Evolutionary conservation across 208 protist genomes (phyloP).

Genomic region (Porcisia deanei): DNA sequence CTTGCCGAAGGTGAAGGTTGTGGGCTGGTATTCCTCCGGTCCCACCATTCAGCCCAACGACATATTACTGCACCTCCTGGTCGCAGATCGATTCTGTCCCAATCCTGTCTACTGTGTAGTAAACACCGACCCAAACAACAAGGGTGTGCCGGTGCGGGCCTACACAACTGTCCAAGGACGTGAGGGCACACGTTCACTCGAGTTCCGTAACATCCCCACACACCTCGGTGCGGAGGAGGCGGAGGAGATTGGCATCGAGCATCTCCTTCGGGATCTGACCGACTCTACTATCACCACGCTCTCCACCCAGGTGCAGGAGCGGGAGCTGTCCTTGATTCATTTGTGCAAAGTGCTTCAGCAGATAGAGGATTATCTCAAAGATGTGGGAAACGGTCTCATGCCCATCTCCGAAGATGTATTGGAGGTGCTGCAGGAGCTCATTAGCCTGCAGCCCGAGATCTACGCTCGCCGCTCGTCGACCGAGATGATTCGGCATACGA

Average conservation of each 20-base stretch:
- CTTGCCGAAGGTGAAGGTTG: slow-evolving; percentile 96
- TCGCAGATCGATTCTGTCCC: slow-evolving; percentile 91
- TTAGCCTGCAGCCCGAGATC: slow-evolving; percentile 87
- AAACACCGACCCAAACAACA: slow-evolving; percentile 88
- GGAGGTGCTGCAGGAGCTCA: slow-evolving; percentile 87
- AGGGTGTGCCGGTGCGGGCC: slow-evolving; percentile 87
- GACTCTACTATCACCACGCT: slow-evolving; percentile 96
- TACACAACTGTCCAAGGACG: slow-evolving; percentile 90
- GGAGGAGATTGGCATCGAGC: slow-evolving; percentile 99
- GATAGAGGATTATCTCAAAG: slow-evolving; percentile 92
- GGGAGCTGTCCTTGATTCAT: slow-evolving; percentile 93
- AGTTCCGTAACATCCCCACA: slow-evolving; percentile 92
- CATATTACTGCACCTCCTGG: slow-evolving; percentile 97
- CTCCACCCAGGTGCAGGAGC: slow-evolving; percentile 93
- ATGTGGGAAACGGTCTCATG: slow-evolving; percentile 73
- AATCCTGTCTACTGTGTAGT: slow-evolving; percentile 94
- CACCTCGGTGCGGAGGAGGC: slow-evolving; percentile 97
- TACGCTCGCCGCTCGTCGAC: slow-evolving; percentile 81
- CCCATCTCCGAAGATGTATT: slow-evolving; percentile 88
- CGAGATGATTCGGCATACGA: slow-evolving; percentile 87
- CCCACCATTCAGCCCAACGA: slow-evolving; percentile 96
- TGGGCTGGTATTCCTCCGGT: slow-evolving; percentile 99
- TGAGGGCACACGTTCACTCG: slow-evolving; percentile 72
- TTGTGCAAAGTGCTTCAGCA: slow-evolving; percentile 88
- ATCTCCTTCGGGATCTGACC: slow-evolving; percentile 98